Evolutionary conservation across 106 monocot genomes (phyloP), one percentile per base, ranked within the genome.

Genomic region (Iris macrosiphon): DNA sequence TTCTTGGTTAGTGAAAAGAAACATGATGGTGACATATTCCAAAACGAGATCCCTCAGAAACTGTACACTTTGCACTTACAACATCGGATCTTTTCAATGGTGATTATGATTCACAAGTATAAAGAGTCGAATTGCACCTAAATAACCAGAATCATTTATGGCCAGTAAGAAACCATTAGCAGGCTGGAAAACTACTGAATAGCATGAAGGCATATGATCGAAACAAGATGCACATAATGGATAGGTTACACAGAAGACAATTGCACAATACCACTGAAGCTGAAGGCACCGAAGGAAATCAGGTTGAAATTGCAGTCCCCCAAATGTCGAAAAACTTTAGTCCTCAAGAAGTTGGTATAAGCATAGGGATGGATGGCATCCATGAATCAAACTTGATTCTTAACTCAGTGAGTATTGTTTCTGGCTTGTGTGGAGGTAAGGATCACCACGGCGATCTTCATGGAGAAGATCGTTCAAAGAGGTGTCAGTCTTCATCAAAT

Each of bases 401-500:
- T 17, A 20, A 66, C 14, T 35, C 37, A 15, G 12, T 47, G 26
- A 38, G 38, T 45, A 48, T 24, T 1, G 10, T 8, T 9, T 61
- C 70, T 34, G 74, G 63, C 17, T 21, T 51, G 44, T 49, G 19
- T 13, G 13, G 13, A n/a, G n/a, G n/a, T n/a, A n/a, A n/a, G 64
- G 23, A 42, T 41, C 12, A 37, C 43, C 30, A 42, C 16, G 53
- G 26, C 14, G 54, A 54, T 18, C 7, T n/a, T 17, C 23, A 65
- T 53, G 4, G 37, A 34, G 35, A 27, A 17, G 7, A 41, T 2
- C 17, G 27, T 28, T 10, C 15, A 4, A 18, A 42, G 21, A 46
- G 37, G 13, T 38, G 37, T 13, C 37, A 38, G 37, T 38, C 11
- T 38, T 7, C 37, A 10, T 38, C 13, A 13, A 38, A 38, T 38